phyloP scores from a whole-genome alignment of 1,284 basidiomycete species.

The Cutaneotrichosporon arboriforme region DNA sequence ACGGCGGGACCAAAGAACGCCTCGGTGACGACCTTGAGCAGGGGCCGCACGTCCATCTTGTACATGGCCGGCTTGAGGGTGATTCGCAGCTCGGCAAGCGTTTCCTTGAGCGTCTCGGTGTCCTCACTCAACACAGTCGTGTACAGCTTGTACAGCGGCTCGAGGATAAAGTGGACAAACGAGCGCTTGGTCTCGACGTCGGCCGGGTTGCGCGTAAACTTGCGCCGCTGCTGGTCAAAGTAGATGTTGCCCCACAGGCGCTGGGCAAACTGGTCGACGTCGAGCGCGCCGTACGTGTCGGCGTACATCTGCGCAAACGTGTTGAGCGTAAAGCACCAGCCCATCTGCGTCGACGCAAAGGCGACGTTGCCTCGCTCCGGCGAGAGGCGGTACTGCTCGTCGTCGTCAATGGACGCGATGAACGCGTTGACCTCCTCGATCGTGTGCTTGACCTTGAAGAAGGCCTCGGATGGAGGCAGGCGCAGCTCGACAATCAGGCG shows the following conservation, averaged over 20 bases:
- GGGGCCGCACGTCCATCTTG: conserved; percentile 95
- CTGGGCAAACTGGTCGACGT: conserved; percentile 60
- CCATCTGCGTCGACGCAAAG: conserved; percentile 94
- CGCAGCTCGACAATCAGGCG: conserved; percentile 92
- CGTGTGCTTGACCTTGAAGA: conserved; percentile 98
- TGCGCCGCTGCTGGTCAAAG: conserved; percentile 72
- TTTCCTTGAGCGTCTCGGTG: conserved; percentile 71
- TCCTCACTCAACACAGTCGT: conserved; percentile 88
- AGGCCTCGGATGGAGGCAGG: conserved; percentile 91
- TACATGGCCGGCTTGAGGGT: conserved; percentile 86
- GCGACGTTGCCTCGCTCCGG: conserved; percentile 96
- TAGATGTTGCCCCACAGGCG: conserved; percentile 99
- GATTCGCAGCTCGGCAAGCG: conserved; percentile 75
- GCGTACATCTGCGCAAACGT: conserved; percentile 97
- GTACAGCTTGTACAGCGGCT: conserved; percentile 96
- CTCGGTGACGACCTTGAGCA: conserved; percentile 86
- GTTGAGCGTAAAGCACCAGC: conserved; percentile 91
- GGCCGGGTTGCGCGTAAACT: conserved; percentile 77
- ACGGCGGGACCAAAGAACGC: conserved; percentile 91
- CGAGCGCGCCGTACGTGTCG: conserved; percentile 62
- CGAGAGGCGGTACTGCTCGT: conserved; percentile 78
- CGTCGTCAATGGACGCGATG: conserved; percentile 83
- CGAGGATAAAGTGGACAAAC: conserved; percentile 95
- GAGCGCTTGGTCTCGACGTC: conserved; percentile 77
- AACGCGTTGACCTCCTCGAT: conserved; percentile 97